Conservation (phyloP, 495 filamentous ascomycete species). For the Monascus purpureus region DNA sequence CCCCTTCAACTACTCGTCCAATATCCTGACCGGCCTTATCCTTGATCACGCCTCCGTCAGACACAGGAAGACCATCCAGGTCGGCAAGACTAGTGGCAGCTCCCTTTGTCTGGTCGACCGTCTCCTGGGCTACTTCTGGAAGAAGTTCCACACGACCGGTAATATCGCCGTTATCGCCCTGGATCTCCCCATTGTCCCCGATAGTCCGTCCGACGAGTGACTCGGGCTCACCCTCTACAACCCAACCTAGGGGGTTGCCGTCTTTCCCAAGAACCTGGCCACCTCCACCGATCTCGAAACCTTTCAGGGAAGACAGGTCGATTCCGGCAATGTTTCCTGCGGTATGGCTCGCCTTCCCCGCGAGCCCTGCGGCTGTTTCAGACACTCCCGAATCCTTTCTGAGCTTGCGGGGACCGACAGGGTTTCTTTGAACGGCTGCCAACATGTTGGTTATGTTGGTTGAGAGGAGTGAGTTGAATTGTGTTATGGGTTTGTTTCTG, state of each 20-base stretch:
- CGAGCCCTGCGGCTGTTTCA: slow-evolving; percentile 17
- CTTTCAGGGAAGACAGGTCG: slow-evolving; percentile 55
- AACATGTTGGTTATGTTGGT: too few species aligned
- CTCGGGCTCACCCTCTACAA: slow-evolving; percentile 28
- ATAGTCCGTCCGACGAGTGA: slow-evolving; percentile 34
- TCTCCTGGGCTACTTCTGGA: too few species aligned
- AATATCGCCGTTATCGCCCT: too few species aligned
- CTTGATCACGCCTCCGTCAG: slow-evolving; percentile 41
- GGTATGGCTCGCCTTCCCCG: slow-evolving; percentile 12
- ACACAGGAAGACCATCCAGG: slow-evolving; percentile 42
- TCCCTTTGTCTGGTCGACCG: slow-evolving; percentile 8
- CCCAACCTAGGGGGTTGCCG: slow-evolving; percentile 23
- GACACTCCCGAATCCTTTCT: slow-evolving; percentile 33
- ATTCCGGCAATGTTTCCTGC: slow-evolving; percentile 17
- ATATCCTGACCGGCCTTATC: slow-evolving; percentile 40
- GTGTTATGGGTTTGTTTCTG: too few species aligned
- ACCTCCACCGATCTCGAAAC: slow-evolving; percentile 42
- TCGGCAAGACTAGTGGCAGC: slow-evolving; percentile 30
- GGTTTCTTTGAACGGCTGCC: slow-evolving; percentile 1
- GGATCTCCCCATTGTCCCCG: slow-evolving; percentile 40
- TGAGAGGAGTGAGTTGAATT: too few species aligned
- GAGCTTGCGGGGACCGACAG: slow-evolving; percentile 33
- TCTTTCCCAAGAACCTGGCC: slow-evolving; percentile 26
- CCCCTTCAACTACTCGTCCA: slow-evolving; percentile 45
- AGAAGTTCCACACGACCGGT: too few species aligned